phyloP scores from a whole-genome alignment of 2,329 filamentous ascomycete genomes.

The Colletotrichum melonis region DNA sequence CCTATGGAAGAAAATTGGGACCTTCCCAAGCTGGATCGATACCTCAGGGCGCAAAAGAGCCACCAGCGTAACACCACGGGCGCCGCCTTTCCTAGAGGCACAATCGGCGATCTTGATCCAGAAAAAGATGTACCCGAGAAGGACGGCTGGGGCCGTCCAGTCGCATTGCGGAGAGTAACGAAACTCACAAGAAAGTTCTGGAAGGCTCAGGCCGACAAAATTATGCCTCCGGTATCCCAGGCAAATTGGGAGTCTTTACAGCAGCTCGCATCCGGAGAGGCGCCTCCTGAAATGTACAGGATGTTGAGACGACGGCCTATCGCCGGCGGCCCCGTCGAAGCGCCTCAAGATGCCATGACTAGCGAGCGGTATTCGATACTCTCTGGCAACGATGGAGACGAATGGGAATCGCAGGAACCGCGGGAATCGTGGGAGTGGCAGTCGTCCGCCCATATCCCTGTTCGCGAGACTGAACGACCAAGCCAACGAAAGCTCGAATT shows the following conservation, averaged over 20 bases:
- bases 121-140: constrained; percentile 49
- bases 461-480: constrained; percentile 50
- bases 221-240: constrained; percentile 65
- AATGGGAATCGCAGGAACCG: constrained; percentile 44
- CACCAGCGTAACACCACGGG: constrained; percentile 42
- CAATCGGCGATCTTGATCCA: constrained; percentile 47
- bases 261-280: constrained; percentile 56
- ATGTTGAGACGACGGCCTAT: constrained; percentile 51
- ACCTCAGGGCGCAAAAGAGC: constrained; percentile 55
- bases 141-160: constrained; percentile 63
- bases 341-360: background rate
- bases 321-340: constrained; percentile 31
- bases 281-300: constrained; percentile 48
- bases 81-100: constrained; percentile 40
- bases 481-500: constrained; percentile 48
- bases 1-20: constrained; percentile 62
- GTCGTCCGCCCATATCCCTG: constrained; percentile 51
- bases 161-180: constrained; percentile 50
- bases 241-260: constrained; percentile 68
- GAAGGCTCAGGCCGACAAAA: constrained; percentile 53
- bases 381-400: background rate
- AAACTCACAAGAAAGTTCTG: constrained; percentile 61
- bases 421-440: constrained; percentile 55
- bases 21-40: constrained; percentile 52
- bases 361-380: background rate